These are phyloP conservation scores for Diatrype stigma DNA, from an alignment of 2,329 filamentous ascomycete species.

Conservation along the genomic window DNA sequence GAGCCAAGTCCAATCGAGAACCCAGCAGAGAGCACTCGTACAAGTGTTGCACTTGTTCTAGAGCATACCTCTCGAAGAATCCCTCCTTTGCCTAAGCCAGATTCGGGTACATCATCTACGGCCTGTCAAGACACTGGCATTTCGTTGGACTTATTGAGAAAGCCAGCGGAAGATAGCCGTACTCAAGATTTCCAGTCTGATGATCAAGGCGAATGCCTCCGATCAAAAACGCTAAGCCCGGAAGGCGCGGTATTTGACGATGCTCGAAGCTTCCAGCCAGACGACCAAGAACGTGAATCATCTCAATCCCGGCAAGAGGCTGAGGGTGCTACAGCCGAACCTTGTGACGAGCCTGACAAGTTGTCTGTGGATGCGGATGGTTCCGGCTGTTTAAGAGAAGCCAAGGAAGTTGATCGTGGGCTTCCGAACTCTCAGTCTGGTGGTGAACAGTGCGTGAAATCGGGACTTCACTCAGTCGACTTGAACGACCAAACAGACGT, in stretches of 20 bases:
- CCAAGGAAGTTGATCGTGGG: neutral
- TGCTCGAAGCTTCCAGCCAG: neutral
- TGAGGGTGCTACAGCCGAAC: neutral
- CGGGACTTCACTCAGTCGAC: constrained; percentile 3
- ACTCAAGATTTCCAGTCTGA: neutral
- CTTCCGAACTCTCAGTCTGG: constrained; percentile 1
- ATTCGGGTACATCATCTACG: neutral
- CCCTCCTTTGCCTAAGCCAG: too few species aligned
- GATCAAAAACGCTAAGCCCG: neutral
- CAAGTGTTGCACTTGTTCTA: constrained; percentile 3
- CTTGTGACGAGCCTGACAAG: neutral
- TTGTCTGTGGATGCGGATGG: neutral
- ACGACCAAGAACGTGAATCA: neutral
- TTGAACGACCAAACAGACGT: constrained; percentile 10
- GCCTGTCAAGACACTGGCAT: neutral
- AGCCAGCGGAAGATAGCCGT: neutral
- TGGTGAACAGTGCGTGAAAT: neutral
- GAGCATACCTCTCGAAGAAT: constrained; percentile 1
- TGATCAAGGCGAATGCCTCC: too few species aligned
- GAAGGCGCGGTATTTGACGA: neutral
- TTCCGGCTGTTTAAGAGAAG: neutral
- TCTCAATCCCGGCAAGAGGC: neutral
- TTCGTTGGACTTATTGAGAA: neutral
- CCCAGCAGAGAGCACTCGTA: constrained; percentile 4
- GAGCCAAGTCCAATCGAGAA: constrained; percentile 8